Base-by-base conservation (phyloP, 2,329 filamentous ascomycete species). In the Pyrenophora teres region DNA sequence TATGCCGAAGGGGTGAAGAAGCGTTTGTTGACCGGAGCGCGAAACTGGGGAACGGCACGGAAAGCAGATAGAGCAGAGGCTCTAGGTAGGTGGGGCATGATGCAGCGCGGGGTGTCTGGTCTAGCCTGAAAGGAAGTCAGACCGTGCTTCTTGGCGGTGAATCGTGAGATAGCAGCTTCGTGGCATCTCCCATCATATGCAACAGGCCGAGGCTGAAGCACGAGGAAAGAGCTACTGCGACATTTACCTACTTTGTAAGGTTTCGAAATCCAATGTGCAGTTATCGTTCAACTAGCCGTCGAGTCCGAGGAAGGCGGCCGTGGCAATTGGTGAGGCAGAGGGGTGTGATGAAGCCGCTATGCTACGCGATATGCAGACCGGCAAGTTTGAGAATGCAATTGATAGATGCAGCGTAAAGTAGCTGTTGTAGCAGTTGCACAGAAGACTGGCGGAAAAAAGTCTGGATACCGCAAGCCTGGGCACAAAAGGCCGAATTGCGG, bases 1-100 rank as follows among this genome's bases (percentile, higher is more conserved):
- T 83, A 79, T 71, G 87, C 78, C 75, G 89, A 81, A 70, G 84
- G 80, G 74, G 83, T 80, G 73, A 87, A 87, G 63, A 77, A 75
- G 74, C 83, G 77, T 67, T 70, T 73, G 69, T 65, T 72, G 67
- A 70, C 69, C 64, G 75, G 74, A 60, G 73, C 70, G 66, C 63
- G 62, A 52, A 66, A 52, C 56, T 63, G 56, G 50, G 52, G 57
- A 54, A 64, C 57, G 58, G 65, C 68, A 62, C 67, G 71, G 63
- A 71, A 63, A 51, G 65, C 60, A 52, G 66, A 62, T 59, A 70
- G 64, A 59, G 68, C 65, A 56, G 68, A 59, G 50, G 64, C 50
- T 52, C 50, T 41, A 57, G 65, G 62, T 57, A 69, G 70, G 69
- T 64, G 62, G 63, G 63, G 67, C 60, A 64, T 53, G 46, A 53